Conservation (phyloP, 352 stramenopile species). For the Globisporangium paddicum region DNA sequence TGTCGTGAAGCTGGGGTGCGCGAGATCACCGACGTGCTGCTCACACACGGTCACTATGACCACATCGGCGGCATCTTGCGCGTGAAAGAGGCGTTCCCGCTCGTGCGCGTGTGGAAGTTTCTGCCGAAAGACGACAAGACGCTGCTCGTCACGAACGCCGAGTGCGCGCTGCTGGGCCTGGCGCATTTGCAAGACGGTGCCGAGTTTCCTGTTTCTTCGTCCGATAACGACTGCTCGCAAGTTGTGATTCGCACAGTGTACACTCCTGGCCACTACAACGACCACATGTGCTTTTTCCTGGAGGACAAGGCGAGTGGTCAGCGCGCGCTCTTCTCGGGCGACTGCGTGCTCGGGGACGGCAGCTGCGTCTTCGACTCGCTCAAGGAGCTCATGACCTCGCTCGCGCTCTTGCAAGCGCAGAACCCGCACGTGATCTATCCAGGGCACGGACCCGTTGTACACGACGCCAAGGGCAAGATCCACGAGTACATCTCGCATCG, state of each 20-base stretch:
- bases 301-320: conserved; percentile 3
- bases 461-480: conserved; percentile 61
- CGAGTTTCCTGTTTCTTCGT: conserved; percentile 26
- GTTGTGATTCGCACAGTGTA: conserved; percentile 50
- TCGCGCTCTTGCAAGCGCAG: conserved; percentile 40
- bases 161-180: conserved; percentile 45
- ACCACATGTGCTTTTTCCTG: conserved; percentile 82
- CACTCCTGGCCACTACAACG: conserved; percentile 81
- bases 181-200: conserved; percentile 29
- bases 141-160: conserved; percentile 41
- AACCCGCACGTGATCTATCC: conserved; percentile 58
- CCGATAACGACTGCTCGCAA: background rate
- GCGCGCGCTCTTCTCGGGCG: conserved; percentile 69
- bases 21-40: conserved; percentile 70
- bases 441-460: conserved; percentile 65
- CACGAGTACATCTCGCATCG: conserved; percentile 75
- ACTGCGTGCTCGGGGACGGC: conserved; percentile 80
- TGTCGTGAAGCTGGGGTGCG: conserved; percentile 35
- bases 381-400: conserved; percentile 65
- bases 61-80: conserved; percentile 82
- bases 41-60: conserved; percentile 89
- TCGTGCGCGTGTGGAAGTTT: conserved; percentile 67
- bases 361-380: conserved; percentile 88
- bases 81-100: conserved; percentile 47
- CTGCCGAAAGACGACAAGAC: conserved; percentile 32